phyloP scores from a whole-genome alignment of 306 rosid genomes.

The Dryas drummondii region DNA sequence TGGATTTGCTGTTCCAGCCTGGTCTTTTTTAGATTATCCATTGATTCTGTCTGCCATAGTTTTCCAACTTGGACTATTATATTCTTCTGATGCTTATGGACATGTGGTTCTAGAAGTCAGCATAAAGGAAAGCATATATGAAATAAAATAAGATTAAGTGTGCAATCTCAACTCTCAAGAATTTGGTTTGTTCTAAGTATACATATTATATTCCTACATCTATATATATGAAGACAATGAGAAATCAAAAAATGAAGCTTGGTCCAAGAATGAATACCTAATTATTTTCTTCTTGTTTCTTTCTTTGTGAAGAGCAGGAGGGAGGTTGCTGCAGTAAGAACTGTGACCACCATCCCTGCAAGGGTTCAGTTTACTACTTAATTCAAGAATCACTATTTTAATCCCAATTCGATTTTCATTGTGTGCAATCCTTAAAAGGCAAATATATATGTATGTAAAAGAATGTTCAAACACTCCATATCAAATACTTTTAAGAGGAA shows the following conservation, averaged over 20 bases:
- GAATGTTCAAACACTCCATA: neutral
- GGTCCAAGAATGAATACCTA: too few relatives aligned
- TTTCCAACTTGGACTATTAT: conserved; percentile 14
- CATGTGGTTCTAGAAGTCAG: neutral
- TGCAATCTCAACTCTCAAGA: neutral
- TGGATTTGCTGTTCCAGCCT: conserved; percentile 2
- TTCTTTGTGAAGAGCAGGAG: conserved; percentile 7
- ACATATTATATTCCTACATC: neutral
- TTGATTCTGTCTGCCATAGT: conserved; percentile 9
- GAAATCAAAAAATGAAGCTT: neutral
- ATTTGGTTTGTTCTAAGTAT: neutral
- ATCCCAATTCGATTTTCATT: neutral
- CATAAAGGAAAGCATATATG: neutral
- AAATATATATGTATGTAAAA: neutral
- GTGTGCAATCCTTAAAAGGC: neutral
- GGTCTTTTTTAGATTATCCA: conserved; percentile 5
- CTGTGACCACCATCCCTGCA: neutral
- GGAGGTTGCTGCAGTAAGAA: conserved; percentile 4
- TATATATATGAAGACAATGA: neutral
- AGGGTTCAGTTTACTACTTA: neutral
- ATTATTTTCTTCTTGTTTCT: too few relatives aligned
- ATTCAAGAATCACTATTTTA: neutral
- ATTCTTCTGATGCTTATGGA: neutral
- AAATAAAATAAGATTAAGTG: too few relatives aligned
- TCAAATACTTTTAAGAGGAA: neutral